Percentiles rank a stretch among this genome's conserved stretches.
phyloP scores from a whole-genome alignment of 306 rosid genomes.

The Fragaria nilgerrensis region DNA sequence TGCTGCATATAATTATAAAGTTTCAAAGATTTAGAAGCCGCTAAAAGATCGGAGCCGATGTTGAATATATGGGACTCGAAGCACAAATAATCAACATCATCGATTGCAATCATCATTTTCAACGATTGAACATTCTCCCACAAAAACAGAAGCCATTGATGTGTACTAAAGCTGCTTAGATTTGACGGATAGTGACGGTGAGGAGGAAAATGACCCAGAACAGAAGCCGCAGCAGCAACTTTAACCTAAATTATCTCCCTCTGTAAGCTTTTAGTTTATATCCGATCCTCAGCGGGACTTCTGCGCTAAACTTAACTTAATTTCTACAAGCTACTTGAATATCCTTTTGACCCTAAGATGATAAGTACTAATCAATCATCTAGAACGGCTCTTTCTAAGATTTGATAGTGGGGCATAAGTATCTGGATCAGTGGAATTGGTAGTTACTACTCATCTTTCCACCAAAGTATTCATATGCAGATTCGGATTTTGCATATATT shows the following conservation, averaged over 20 bases:
- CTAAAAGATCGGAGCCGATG: neutral
- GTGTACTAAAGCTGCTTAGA: neutral
- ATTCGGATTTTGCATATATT: neutral
- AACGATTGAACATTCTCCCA: neutral
- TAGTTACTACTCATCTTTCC: neutral
- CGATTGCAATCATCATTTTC: neutral
- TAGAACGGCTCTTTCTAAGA: neutral
- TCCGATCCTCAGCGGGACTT: neutral
- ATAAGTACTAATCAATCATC: neutral
- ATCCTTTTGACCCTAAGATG: neutral
- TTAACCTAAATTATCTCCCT: neutral
- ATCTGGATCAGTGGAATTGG: neutral
- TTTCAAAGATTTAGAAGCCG: neutral
- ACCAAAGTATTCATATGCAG: neutral
- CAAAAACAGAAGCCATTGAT: neutral
- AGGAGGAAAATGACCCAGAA: slow-evolving; percentile 2
- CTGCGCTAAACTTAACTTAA: neutral
- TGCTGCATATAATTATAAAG: neutral
- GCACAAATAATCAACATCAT: slow-evolving; percentile 10
- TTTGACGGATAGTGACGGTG: neutral
- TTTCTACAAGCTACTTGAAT: neutral
- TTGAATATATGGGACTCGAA: neutral
- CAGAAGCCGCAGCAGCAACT: neutral
- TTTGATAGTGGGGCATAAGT: neutral
- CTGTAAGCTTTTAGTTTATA: neutral